Evolutionary conservation across 225 moss, liverwort and hornwort species (phyloP), one percentile per base, ranked within the genome.

Genomic region (Asterella californica): DNA sequence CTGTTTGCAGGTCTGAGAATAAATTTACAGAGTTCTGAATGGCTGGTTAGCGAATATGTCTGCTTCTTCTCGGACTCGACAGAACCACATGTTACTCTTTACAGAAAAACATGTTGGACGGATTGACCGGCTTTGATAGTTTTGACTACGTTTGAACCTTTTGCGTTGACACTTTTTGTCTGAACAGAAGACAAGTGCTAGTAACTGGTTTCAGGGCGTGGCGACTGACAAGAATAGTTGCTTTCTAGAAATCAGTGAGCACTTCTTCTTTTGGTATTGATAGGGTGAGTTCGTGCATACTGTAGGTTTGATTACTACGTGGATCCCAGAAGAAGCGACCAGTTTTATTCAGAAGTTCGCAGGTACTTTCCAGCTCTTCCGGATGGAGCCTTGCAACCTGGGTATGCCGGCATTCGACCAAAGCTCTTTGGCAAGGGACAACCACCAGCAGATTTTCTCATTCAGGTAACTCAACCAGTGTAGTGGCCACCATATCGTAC

Each of bases 351-450:
- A 15, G 91, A 90, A 81, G 89, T 99, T 84, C 88, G 93, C 29
- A 94, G 82, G 66, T 99, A 94, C 83, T 95, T 87, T 53, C 97
- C 94, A 68, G 87, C 88, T 61, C 87, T 99, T 79, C 89, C 92
- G 45, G 89, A 92, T 83, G 92, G 79, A 80, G 83, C 88, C 53
- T 78, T 99, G 74, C 92, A 94, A 82, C 91, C 97, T 25, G 88
- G 83, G 64, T 94, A 94, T 54, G 90, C 97, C 49, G 97, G 97
- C 77, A 92, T 97, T 76, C 97, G 97, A 46, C 88, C 93, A 55
- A 99, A 99, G 88, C 52, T 94, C 32, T 91, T 88, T 42, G 93
- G 92, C 76, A 91, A 90, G 37, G 93, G 93, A 75, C 87, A 93
- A 71, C 84, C 90, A 59, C 29, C 91, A 60, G 74, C 82, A 83